Percentiles rank a stretch among this genome's conserved stretches.
Evolutionary conservation across 2,329 filamentous ascomycete genomes (phyloP).

Genomic region (Thielaviopsis euricoi): DNA sequence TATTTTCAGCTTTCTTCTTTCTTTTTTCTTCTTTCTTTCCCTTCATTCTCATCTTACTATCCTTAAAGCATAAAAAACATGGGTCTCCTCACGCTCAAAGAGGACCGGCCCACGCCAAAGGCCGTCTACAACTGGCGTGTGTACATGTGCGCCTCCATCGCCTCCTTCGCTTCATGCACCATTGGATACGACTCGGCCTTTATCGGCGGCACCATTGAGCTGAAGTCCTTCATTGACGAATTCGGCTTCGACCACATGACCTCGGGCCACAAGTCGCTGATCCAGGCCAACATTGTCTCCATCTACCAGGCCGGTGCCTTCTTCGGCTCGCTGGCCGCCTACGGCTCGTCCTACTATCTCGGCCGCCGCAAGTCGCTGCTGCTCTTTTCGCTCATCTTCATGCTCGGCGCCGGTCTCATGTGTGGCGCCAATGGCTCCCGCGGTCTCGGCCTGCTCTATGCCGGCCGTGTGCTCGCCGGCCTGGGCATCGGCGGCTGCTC

Average conservation of each 20-base stretch:
- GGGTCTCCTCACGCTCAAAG: conserved; percentile 33
- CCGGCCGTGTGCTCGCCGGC: conserved; percentile 45
- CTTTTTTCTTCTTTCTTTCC: neutral
- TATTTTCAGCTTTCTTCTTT: neutral
- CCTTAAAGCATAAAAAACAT: conserved; percentile 16
- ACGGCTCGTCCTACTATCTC: conserved; percentile 46
- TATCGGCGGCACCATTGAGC: conserved; percentile 58
- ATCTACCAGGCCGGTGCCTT: conserved; percentile 68
- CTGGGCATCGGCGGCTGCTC: conserved; percentile 46
- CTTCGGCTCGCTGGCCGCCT: conserved; percentile 60
- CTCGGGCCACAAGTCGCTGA: conserved; percentile 32
- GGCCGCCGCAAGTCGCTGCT: conserved; percentile 50
- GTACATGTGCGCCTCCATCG: conserved; percentile 35
- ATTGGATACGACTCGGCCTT: conserved; percentile 47
- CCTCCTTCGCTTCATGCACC: conserved; percentile 39
- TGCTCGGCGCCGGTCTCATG: conserved; percentile 47
- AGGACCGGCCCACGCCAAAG: conserved; percentile 39
- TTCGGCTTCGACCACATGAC: conserved; percentile 44
- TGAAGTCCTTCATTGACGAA: conserved; percentile 33
- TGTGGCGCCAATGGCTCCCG: conserved; percentile 35
- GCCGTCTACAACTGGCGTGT: conserved; percentile 46
- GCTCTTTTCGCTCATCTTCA: conserved; percentile 45
- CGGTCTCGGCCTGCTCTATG: conserved; percentile 48
- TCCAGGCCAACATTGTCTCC: conserved; percentile 63
- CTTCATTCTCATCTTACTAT: neutral